Evolutionary conservation across 805 yeast species (phyloP).

Genomic region (Saturnispora saitoi): DNA sequence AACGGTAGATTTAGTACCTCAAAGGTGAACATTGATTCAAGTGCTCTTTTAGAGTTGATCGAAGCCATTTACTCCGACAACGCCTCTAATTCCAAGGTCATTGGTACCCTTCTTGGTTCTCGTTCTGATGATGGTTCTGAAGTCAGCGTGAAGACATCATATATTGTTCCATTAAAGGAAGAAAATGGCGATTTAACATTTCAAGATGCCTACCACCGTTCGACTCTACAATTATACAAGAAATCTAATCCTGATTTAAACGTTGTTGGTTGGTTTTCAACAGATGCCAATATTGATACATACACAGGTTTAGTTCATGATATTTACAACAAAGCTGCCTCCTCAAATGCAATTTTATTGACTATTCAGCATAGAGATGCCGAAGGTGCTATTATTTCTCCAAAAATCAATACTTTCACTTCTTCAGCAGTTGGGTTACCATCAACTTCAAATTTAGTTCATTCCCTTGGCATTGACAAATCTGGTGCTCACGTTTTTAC

Average conservation of each 20-base stretch:
- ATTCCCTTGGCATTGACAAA: slow-evolving; percentile 32
- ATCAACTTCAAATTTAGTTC: slow-evolving; percentile 33
- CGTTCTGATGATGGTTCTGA: slow-evolving; percentile 78
- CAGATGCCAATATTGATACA: slow-evolving; percentile 50
- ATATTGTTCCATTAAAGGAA: slow-evolving; percentile 74
- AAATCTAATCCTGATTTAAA: slow-evolving; percentile 70
- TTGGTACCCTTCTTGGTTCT: slow-evolving; percentile 75
- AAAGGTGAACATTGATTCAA: slow-evolving; percentile 49
- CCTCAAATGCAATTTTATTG: slow-evolving; percentile 61
- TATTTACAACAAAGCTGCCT: slow-evolving; percentile 68
- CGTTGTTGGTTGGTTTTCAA: slow-evolving; percentile 81
- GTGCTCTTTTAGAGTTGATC: slow-evolving; percentile 68
- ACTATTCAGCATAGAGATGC: slow-evolving; percentile 55
- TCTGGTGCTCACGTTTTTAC: slow-evolving; percentile 54
- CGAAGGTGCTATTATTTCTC: slow-evolving; percentile 41
- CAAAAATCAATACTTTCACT: slow-evolving; percentile 58
- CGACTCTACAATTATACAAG: slow-evolving; percentile 62
- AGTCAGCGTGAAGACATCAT: slow-evolving; percentile 65
- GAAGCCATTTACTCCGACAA: slow-evolving; percentile 58
- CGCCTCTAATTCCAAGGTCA: slow-evolving; percentile 47
- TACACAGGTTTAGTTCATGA: slow-evolving; percentile 75
- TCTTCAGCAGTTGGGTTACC: slow-evolving; percentile 62
- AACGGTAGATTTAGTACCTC: slow-evolving; percentile 34
- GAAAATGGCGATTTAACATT: slow-evolving; percentile 67
- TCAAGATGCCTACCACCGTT: slow-evolving; percentile 66